Evolutionary conservation across 2,329 filamentous ascomycete genomes (phyloP).

Genomic region (Albophoma yamanashiensis): DNA sequence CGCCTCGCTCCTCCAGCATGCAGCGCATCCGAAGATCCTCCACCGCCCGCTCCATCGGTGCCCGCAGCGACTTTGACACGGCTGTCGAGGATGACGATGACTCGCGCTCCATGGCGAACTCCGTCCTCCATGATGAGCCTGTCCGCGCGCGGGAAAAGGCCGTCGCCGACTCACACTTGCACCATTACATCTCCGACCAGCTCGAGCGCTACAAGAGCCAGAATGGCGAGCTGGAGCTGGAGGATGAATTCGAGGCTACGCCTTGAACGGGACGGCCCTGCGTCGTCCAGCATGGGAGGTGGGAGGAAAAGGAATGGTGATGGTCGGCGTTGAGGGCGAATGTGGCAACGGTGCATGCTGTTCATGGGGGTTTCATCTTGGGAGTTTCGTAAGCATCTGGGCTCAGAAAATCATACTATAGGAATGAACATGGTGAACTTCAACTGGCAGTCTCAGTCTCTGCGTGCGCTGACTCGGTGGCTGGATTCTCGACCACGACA

Average conservation of each 20-base stretch:
- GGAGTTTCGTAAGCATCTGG: neutral
- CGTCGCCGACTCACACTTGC: constrained; percentile 60
- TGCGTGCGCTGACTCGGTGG: too few relatives aligned
- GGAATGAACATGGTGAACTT: neutral
- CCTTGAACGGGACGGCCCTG: constrained; percentile 6
- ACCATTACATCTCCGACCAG: constrained; percentile 73
- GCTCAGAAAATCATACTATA: neutral
- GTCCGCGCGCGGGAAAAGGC: constrained; percentile 36
- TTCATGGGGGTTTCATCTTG: neutral
- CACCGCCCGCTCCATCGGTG: constrained; percentile 72
- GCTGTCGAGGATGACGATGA: constrained; percentile 34
- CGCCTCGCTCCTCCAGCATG: constrained; percentile 26
- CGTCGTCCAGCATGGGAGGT: neutral
- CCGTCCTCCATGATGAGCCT: constrained; percentile 22
- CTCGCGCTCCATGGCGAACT: constrained; percentile 18
- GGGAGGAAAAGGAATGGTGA: neutral
- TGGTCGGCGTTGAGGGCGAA: neutral
- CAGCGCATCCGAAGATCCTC: constrained; percentile 64
- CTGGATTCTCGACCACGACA: neutral
- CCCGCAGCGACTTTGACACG: constrained; percentile 65
- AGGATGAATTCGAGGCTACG: constrained; percentile 38
- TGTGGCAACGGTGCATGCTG: neutral
- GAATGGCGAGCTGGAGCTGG: constrained; percentile 15
- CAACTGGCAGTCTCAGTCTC: neutral
- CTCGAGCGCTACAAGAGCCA: constrained; percentile 53